A percentile compares a stretch with the other conserved stretches of the same genome.
These are phyloP conservation scores for Musa troglodytarum DNA, from an alignment of 176 grass and related monocot species.

Conservation along the genomic window DNA sequence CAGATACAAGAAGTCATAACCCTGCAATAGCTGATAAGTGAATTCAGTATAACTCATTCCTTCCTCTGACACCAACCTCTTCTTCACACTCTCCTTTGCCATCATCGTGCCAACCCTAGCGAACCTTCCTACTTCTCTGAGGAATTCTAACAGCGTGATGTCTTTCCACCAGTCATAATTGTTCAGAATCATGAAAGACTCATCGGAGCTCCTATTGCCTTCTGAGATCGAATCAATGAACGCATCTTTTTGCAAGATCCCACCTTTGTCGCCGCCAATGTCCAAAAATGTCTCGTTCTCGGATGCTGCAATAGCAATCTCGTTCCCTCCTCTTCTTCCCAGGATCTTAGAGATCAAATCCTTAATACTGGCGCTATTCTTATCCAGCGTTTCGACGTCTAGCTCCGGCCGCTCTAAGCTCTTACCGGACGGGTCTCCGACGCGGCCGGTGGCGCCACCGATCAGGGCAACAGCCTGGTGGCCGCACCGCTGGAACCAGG, in stretches of 20 bases:
- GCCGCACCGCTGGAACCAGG: slow-evolving; percentile 87
- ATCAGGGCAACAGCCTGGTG: slow-evolving; percentile 67
- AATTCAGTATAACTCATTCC: slow-evolving; percentile 97
- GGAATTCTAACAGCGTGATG: slow-evolving; percentile 76
- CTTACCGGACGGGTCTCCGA: slow-evolving; percentile 81
- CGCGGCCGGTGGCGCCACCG: slow-evolving; percentile 68
- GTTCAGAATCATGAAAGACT: slow-evolving; percentile 67
- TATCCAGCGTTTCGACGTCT: slow-evolving; percentile 33
- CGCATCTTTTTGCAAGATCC: neutral
- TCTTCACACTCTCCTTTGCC: slow-evolving; percentile 92
- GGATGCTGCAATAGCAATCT: neutral
- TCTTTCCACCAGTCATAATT: slow-evolving; percentile 98
- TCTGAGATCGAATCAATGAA: neutral
- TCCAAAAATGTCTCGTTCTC: slow-evolving; percentile 4
- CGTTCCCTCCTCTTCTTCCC: neutral
- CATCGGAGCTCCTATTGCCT: slow-evolving; percentile 14
- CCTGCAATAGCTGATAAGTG: slow-evolving; percentile 90
- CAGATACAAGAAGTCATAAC: slow-evolving; percentile 81
- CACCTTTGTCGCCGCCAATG: slow-evolving; percentile 11
- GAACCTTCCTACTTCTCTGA: slow-evolving; percentile 71
- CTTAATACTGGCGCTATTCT: slow-evolving; percentile 57
- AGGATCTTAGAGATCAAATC: slow-evolving; percentile 44
- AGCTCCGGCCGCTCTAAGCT: slow-evolving; percentile 75
- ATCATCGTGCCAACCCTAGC: slow-evolving; percentile 82
- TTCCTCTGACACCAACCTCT: slow-evolving; percentile 63